Evolutionary conservation across 2,329 filamentous ascomycete species (phyloP).

Genomic region (Penicillium olsonii): DNA sequence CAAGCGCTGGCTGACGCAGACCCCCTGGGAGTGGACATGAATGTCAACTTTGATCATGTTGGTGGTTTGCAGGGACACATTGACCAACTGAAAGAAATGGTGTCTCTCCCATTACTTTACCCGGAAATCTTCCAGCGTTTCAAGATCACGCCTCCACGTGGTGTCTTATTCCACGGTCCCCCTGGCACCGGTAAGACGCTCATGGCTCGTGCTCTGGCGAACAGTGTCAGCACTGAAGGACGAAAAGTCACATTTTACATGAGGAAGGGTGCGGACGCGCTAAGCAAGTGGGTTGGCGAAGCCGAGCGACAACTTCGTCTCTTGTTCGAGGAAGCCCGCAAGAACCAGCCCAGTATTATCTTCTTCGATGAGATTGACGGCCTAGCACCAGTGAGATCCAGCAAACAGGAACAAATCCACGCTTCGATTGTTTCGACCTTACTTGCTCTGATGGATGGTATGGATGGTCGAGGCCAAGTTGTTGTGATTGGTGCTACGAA

Average conservation of each 20-base stretch:
- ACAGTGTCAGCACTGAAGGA: constrained; percentile 83
- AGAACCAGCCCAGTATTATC: constrained; percentile 97
- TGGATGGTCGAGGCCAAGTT: constrained; percentile 97
- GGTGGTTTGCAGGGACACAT: constrained; percentile 92
- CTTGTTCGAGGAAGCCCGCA: constrained; percentile 92
- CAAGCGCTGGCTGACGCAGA: constrained; percentile 92
- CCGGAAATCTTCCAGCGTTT: constrained; percentile 91
- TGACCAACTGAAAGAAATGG: constrained; percentile 98
- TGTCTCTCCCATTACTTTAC: constrained; percentile 88
- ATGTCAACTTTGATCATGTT: constrained; percentile 90
- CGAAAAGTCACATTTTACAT: constrained; percentile 99
- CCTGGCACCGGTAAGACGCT: constrained; percentile 97
- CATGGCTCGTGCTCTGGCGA: constrained; percentile 88
- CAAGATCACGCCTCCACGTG: constrained; percentile 88
- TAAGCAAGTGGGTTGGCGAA: constrained; percentile 99
- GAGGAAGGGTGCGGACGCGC: constrained; percentile 95
- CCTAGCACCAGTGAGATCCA: constrained; percentile 90
- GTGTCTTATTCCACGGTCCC: constrained; percentile 94
- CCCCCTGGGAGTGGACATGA: constrained; percentile 88
- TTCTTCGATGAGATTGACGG: constrained; percentile 99
- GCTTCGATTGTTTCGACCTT: constrained; percentile 94
- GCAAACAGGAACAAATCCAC: constrained; percentile 98
- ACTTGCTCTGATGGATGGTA: constrained; percentile 94
- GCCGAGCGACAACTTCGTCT: constrained; percentile 92
- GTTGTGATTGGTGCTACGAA: constrained; percentile 99